Conservation (phyloP, 2,329 filamentous ascomycete genomes). For the Alternaria dauci region DNA sequence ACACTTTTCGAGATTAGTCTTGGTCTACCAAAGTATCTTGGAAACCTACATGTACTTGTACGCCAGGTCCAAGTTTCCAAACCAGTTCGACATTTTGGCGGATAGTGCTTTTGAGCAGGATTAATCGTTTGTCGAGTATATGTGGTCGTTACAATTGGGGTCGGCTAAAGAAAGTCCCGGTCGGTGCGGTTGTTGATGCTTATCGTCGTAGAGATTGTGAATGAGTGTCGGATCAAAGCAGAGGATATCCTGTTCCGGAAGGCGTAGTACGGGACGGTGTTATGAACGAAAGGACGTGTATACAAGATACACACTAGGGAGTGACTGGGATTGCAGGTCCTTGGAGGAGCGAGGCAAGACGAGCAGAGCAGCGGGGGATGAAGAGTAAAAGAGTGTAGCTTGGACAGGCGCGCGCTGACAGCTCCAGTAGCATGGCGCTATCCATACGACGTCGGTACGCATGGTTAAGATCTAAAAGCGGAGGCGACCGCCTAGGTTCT, state of each 20-base stretch:
- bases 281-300: slow-evolving; percentile 49
- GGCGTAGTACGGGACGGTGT: slow-evolving; percentile 14
- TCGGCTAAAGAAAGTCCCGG: neutral
- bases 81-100: slow-evolving; percentile 37
- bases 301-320: slow-evolving; percentile 40
- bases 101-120: neutral
- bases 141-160: neutral
- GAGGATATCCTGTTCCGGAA: slow-evolving; percentile 23
- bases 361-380: slow-evolving; percentile 27
- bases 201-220: slow-evolving; percentile 3
- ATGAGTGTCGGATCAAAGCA: slow-evolving; percentile 26
- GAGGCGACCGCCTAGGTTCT: slow-evolving; percentile 37
- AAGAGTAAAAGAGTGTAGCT: slow-evolving; percentile 38
- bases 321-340: slow-evolving; percentile 30
- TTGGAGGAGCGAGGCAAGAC: slow-evolving; percentile 26
- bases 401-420: slow-evolving; percentile 28
- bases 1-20: slow-evolving; percentile 38
- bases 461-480: slow-evolving; percentile 45
- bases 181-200: neutral
- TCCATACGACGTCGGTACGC: slow-evolving; percentile 34
- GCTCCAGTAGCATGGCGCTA: slow-evolving; percentile 37
- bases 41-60: slow-evolving; percentile 49
- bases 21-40: neutral
- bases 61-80: slow-evolving; percentile 46
- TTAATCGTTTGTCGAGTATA: neutral